Evolutionary conservation across 257 asterid species (phyloP), one percentile per base, ranked within the genome.

Genomic region (Euphrasia confusa): DNA sequence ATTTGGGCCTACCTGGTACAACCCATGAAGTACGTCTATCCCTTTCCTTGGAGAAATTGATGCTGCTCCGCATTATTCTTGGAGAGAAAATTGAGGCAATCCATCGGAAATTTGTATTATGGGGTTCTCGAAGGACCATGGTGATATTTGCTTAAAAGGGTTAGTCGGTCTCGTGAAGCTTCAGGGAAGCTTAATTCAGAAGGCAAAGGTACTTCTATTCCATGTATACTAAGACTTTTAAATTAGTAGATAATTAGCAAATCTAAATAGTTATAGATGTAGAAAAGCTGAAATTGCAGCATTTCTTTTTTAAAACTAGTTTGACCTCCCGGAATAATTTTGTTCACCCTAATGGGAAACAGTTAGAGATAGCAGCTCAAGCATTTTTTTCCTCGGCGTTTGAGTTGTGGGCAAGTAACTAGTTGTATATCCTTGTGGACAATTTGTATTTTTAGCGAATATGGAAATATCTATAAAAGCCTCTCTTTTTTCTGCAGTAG

Each of bases 1-100:
- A 52, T 81, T 81, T 15, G 87, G 87, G 68, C 52, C 84, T 35
- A 68, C 24, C 65, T 76, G 78, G 77, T 71, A 73, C 71, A 45
- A 60, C 15, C 74, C 74, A 0, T 70, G 64, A 49, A 14, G 8
- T 47, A 67, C 5, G 30, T 28, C 60, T 54, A 9, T n/a, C 14
- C n/a, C 42, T 39, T 3, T 8, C 10, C 21, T n/a, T 44, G 3
- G 48, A n/a, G 15, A n/a, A 50, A 42, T 50, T 40, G 50, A 44
- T 44, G 15, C 50, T 44, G 50, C 15, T 49, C 63, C 27, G 37
- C 39, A 60, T 42, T 2, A 14, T 0, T 26, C 18, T 13, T 42
- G 44, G 32, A 53, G 62, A 63, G 11, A 32, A 33, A 32, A 33
- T 60, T 58, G 42, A 37, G 55, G n/a, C 45, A 7, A 58, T 59